Evolutionary conservation across 148 eudicot species (phyloP).

Genomic region (Arbutus unedo): DNA sequence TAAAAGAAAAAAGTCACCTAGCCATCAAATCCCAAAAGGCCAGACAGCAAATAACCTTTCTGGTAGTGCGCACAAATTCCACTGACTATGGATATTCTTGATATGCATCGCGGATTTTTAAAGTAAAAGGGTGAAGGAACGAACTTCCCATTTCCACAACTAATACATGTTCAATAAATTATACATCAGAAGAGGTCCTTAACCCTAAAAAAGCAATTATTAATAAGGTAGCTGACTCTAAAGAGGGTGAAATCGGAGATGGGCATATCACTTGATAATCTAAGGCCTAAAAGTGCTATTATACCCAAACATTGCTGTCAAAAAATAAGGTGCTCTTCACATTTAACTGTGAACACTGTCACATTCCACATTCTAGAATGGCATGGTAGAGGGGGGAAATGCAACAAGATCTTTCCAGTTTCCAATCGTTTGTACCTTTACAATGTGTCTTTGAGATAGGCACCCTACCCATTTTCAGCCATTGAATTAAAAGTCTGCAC

Average conservation of each 20-base stretch:
- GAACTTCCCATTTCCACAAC: neutral
- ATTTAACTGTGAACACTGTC: neutral
- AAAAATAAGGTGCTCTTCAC: neutral
- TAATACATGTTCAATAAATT: neutral
- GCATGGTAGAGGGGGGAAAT: neutral
- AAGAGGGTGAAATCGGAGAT: constrained; percentile 2
- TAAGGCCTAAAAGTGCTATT: neutral
- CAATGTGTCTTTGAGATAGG: neutral
- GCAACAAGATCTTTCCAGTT: neutral
- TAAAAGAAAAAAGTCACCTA: neutral
- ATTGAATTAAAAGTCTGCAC: neutral
- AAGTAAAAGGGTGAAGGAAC: neutral
- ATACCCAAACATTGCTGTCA: neutral
- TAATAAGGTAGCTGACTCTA: neutral
- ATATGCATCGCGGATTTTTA: neutral
- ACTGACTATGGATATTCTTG: neutral
- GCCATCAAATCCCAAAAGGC: neutral
- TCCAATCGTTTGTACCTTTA: neutral
- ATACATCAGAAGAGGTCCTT: neutral
- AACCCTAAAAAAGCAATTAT: neutral
- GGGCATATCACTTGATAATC: neutral
- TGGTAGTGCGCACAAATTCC: neutral
- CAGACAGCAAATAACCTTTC: neutral
- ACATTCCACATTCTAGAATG: neutral
- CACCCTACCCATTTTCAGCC: neutral